A percentile compares a stretch with the other conserved stretches of the same genome.
These are phyloP conservation scores for Annulohypoxylon bovei DNA, from an alignment of 495 filamentous ascomycete genomes.

Conservation along the genomic window DNA sequence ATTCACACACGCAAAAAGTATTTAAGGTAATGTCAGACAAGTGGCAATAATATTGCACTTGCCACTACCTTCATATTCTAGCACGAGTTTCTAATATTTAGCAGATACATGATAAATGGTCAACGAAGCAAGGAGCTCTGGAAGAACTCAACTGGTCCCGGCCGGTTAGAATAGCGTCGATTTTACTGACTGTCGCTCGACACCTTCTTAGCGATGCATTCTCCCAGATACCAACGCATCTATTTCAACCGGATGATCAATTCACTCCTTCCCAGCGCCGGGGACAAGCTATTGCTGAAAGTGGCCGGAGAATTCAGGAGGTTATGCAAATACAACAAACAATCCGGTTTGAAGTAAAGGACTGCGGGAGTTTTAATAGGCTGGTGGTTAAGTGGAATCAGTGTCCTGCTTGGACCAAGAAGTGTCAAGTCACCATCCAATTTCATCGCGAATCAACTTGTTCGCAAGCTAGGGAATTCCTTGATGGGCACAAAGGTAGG, in stretches of 20 bases:
- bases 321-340: background rate
- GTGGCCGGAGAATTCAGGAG: constrained; percentile 9
- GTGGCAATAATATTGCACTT: background rate
- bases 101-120: constrained; percentile 37
- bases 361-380: background rate
- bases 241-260: background rate
- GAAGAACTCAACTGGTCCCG: background rate
- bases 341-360: background rate
- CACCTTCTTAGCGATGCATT: constrained; percentile 15
- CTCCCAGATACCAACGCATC: background rate
- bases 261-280: background rate
- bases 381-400: background rate
- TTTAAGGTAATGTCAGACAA: constrained; percentile 3
- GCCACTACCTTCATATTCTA: background rate
- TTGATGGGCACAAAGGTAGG: background rate
- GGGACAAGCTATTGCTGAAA: background rate
- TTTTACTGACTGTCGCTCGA: constrained; percentile 7
- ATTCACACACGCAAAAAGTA: background rate
- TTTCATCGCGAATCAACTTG: background rate
- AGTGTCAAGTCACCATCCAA: background rate
- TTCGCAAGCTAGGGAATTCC: background rate
- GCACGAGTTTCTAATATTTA: background rate
- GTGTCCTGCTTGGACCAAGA: background rate
- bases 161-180: background rate
- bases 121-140: constrained; percentile 7